Evolutionary conservation across 164 flowering plant species (phyloP).

Genomic region (Chimonanthus salicifolius): DNA sequence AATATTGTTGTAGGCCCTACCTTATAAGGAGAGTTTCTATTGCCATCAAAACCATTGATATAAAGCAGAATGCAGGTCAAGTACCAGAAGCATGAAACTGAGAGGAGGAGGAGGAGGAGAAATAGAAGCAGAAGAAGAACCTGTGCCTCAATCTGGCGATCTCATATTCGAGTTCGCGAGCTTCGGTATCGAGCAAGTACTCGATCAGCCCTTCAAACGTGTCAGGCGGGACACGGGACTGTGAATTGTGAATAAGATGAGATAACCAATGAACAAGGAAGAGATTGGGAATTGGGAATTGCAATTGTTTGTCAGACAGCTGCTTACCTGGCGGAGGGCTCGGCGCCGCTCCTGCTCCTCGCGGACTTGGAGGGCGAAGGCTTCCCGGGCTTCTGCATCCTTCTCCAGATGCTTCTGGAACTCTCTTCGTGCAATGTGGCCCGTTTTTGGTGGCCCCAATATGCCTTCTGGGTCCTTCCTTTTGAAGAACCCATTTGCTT

Average conservation of each 20-base stretch:
- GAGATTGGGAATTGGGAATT: not conserved
- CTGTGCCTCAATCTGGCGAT: conserved; percentile 72
- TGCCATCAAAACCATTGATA: too few relatives aligned
- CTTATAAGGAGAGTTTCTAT: too few relatives aligned
- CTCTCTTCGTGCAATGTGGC: conserved; percentile 73
- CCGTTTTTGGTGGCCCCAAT: conserved; percentile 58
- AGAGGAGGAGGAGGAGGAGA: not conserved
- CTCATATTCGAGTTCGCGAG: conserved; percentile 84
- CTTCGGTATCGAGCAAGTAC: conserved; percentile 92
- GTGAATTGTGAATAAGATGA: not conserved
- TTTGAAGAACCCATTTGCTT: not conserved
- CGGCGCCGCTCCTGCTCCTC: conserved; percentile 73
- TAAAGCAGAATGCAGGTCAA: not conserved
- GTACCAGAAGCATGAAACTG: not conserved
- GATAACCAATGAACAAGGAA: not conserved
- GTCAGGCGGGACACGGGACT: conserved; percentile 79
- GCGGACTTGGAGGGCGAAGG: conserved; percentile 56
- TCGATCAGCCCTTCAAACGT: conserved; percentile 55
- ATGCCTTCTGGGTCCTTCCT: conserved; percentile 93
- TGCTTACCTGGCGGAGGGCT: conserved; percentile 47
- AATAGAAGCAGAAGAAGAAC: conserved; percentile 23
- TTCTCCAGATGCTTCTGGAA: conserved; percentile 59
- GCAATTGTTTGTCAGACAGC: not conserved
- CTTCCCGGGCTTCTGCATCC: conserved; percentile 77
- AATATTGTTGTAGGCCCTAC: too few relatives aligned